Conservation (phyloP, 2,329 filamentous ascomycete species). For the Alternaria gansuensis region DNA sequence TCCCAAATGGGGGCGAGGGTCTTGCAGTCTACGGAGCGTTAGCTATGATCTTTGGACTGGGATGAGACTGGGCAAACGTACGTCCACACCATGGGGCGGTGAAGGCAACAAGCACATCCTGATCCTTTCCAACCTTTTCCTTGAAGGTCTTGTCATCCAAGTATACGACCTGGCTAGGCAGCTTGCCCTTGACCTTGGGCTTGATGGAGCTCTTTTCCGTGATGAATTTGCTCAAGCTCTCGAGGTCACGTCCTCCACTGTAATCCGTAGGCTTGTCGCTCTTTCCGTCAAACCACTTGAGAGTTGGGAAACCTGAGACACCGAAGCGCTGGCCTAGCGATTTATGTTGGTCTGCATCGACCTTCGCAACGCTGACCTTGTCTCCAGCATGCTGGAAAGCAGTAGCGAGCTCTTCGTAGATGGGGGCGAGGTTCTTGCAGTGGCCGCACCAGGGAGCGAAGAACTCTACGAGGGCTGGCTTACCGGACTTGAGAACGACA, state of each 20-base stretch:
- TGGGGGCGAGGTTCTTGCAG: constrained; percentile 95
- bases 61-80: constrained; percentile 63
- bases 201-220: constrained; percentile 86
- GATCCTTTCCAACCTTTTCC: constrained; percentile 79
- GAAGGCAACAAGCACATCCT: constrained; percentile 93
- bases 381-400: constrained; percentile 76
- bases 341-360: constrained; percentile 91
- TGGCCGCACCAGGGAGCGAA: constrained; percentile 99
- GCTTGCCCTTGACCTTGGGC: constrained; percentile 76
- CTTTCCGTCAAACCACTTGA: constrained; percentile 98
- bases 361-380: constrained; percentile 89
- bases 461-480: constrained; percentile 96
- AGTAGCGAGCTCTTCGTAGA: constrained; percentile 88
- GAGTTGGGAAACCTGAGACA: constrained; percentile 92
- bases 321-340: constrained; percentile 84
- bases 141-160: constrained; percentile 83
- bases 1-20: constrained; percentile 90
- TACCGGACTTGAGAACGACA: constrained; percentile 87
- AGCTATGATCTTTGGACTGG: constrained; percentile 11
- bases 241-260: constrained; percentile 84
- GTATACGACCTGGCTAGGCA: constrained; percentile 78
- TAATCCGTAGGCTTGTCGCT: constrained; percentile 86
- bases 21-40: constrained; percentile 82
- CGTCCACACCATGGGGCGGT: constrained; percentile 98
- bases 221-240: constrained; percentile 82